Percentiles rank a stretch among this genome's conserved stretches.
These are phyloP conservation scores for Amanita inopinata DNA, from an alignment of 768 basidiomycete species.

Conservation along the genomic window DNA sequence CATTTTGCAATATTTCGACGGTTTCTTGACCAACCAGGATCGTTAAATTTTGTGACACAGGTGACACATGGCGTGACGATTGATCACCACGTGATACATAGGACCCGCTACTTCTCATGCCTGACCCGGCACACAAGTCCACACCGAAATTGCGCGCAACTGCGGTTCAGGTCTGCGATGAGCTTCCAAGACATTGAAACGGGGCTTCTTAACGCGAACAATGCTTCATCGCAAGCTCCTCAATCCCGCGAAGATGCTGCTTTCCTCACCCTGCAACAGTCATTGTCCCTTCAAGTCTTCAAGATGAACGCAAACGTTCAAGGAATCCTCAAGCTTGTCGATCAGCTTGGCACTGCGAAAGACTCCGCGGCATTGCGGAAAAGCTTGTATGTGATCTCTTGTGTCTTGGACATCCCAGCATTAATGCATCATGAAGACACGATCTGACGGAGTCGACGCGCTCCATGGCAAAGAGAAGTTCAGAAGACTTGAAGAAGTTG, in stretches of 20 bases:
- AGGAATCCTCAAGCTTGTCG: slow-evolving; percentile 92
- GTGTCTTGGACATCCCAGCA: neutral
- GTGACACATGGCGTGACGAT: no score
- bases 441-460: slow-evolving; percentile 92
- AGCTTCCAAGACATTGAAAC: slow-evolving; percentile 51
- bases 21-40: neutral
- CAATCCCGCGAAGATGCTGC: slow-evolving; percentile 58
- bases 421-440: slow-evolving; percentile 35
- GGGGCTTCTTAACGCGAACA: slow-evolving; percentile 28
- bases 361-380: slow-evolving; percentile 77
- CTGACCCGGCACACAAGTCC: no score
- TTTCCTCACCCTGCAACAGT: slow-evolving; percentile 69
- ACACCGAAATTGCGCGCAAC: no score
- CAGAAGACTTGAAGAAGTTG: slow-evolving; percentile 87
- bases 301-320: slow-evolving; percentile 98
- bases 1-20: slow-evolving; percentile 19
- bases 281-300: slow-evolving; percentile 88
- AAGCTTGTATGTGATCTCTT: slow-evolving; percentile 59
- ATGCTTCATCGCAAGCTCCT: slow-evolving; percentile 23
- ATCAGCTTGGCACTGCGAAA: slow-evolving; percentile 79
- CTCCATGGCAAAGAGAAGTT: slow-evolving; percentile 89
- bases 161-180: slow-evolving; percentile 22
- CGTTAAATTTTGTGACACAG: no score
- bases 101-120: no score
- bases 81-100: no score